These are phyloP conservation scores for Lyophyllum atratum DNA, from an alignment of 768 basidiomycete species.

Conservation along the genomic window DNA sequence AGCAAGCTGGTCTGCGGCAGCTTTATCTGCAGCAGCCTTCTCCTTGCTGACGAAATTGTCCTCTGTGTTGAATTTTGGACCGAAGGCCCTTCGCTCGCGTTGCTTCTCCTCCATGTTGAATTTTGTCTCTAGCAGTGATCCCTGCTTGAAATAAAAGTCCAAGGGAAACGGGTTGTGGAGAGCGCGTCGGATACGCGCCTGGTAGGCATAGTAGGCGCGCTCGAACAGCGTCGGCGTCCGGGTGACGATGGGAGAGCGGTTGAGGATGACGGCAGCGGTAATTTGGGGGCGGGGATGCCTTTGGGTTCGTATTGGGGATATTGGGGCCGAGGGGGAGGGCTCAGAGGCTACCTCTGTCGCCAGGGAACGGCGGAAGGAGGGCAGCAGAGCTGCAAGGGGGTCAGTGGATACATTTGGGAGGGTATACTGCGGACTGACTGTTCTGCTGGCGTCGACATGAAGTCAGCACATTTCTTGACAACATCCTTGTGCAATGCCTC, in stretches of 20 bases:
- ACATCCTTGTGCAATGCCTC: conserved; percentile 20
- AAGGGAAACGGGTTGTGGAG: conserved; percentile 86
- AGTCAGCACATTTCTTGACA: conserved; percentile 32
- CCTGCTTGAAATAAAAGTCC: conserved; percentile 93
- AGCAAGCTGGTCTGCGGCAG: conserved; percentile 57
- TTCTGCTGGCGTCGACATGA: conserved; percentile 32
- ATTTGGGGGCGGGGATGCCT: conserved; percentile 31
- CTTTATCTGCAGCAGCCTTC: conserved; percentile 53
- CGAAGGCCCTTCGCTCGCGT: conserved; percentile 76
- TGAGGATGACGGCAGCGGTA: conserved; percentile 70
- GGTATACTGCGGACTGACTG: conserved; percentile 19
- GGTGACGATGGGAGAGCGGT: conserved; percentile 76
- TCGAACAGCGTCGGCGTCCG: conserved; percentile 75
- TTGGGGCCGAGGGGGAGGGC: conserved; percentile 19
- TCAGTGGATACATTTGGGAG: conserved; percentile 1
- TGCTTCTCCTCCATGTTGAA: conserved; percentile 76
- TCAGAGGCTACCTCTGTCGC: conserved; percentile 41
- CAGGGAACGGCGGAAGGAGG: conserved; percentile 36
- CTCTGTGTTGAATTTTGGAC: conserved; percentile 53
- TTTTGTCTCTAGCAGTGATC: conserved; percentile 79
- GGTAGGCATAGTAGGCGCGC: conserved; percentile 81
- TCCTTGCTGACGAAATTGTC: conserved; percentile 44
- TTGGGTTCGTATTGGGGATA: conserved; percentile 17
- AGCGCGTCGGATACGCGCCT: conserved; percentile 79
- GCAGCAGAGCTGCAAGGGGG: conserved; percentile 5